Percentiles rank a stretch among this genome's conserved stretches.
Evolutionary conservation across 768 basidiomycete species (phyloP).

Genomic region (Leccinum pellstonianum): DNA sequence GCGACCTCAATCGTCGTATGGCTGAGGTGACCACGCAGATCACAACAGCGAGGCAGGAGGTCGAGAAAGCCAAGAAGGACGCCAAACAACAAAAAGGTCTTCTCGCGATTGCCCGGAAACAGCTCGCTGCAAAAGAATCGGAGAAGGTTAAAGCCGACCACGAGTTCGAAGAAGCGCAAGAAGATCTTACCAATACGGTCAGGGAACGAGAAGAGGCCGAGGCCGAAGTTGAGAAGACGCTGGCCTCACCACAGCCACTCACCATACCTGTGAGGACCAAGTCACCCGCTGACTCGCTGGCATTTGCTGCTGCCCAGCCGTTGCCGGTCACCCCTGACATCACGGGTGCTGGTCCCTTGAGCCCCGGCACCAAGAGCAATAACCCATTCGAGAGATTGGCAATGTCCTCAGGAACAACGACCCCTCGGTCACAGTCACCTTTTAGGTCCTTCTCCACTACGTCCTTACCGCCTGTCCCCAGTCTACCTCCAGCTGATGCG

Average conservation of each 20-base stretch:
- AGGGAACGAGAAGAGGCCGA: conserved; percentile 59
- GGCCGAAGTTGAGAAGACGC: conserved; percentile 41
- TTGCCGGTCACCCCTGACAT: conserved; percentile 70
- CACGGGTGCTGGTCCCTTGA: conserved; percentile 43
- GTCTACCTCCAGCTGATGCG: conserved; percentile 12
- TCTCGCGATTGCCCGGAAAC: conserved; percentile 92
- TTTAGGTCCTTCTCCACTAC: conserved; percentile 51
- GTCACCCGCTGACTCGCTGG: conserved; percentile 47
- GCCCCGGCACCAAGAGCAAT: conserved; percentile 65
- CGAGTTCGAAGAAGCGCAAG: conserved; percentile 67
- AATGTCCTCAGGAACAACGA: conserved; percentile 41
- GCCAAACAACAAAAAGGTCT: conserved; percentile 96
- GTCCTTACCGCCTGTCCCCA: conserved; percentile 38
- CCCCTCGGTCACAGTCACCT: conserved; percentile 56
- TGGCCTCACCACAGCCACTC: conserved; percentile 4
- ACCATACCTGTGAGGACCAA: conserved; percentile 33
- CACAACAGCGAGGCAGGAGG: conserved; percentile 62
- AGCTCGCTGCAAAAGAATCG: conserved; percentile 79
- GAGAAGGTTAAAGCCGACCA: conserved; percentile 68
- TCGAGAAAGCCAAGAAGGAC: conserved; percentile 90
- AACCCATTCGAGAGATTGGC: conserved; percentile 86
- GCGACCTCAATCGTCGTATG: conserved; percentile 84
- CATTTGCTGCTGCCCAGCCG: conserved; percentile 67
- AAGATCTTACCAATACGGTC: conserved; percentile 49
- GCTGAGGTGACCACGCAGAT: conserved; percentile 74